Base-by-base conservation (phyloP, 495 filamentous ascomycete species). In the Penicillium soppii region DNA sequence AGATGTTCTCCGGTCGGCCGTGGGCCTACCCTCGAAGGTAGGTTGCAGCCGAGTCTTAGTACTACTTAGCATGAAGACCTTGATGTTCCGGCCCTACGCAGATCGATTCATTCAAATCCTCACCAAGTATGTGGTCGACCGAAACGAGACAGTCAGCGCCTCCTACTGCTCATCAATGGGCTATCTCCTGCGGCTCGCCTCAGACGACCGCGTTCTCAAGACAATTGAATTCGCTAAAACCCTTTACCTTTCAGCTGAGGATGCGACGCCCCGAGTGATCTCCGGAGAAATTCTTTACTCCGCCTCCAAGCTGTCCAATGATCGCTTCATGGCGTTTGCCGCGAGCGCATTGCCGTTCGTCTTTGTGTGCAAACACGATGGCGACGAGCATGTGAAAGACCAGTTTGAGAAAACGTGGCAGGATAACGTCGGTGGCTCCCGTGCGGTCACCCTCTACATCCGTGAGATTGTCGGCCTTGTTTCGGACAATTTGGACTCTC, bases 1-100 rank as follows among this genome's bases (percentile, higher is more conserved):
- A 58, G 82, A 81, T 30, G 84, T 88, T 3, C 87, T 97, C 63
- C 92, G 91, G 56, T 82, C 86, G 16, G 88, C 90, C 3, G 80
- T 98, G 37, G 92, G 91, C 3, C 84, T 97, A 65, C 92, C 92
- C 7, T 92, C 89, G 3, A 97, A 96, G 72, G 85, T 97, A 42
- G 94, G 91, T 25, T 92, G 90, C 56, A 85, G 85, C 57, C 85
- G 89, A 37, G 86, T 96, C 17, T 77, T 98, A 9, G 88, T 90
- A 6, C 90, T 88, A n/a, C 78, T 98, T 20, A 88, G 87, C 45
- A 92, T 91, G 46, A 79, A 87, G 21, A 81, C 77, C 22, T 78
- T 85, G 32, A 69, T 90, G 33, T 88, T 96, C 71, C 81, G 77
- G 19, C 86, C 89, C 1, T 85, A 92, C 67, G 86, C 88, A 13